A percentile compares a stretch with the other conserved stretches of the same genome.
These are phyloP conservation scores for Aspergillus sp. DNA, from an alignment of 2,329 filamentous ascomycete genomes.

Conservation along the genomic window DNA sequence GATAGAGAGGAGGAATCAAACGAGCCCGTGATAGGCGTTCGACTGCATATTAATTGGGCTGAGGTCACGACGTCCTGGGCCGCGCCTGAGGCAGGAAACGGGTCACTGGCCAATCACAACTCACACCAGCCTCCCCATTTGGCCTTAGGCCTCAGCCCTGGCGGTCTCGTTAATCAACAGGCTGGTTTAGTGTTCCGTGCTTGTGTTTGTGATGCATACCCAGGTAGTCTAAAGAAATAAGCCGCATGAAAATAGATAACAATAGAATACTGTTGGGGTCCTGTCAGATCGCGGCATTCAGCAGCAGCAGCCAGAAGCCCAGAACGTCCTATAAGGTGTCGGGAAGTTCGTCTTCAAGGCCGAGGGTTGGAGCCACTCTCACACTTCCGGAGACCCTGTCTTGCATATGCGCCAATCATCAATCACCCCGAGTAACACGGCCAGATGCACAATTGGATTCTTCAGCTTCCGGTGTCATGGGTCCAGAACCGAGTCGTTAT, in stretches of 20 bases:
- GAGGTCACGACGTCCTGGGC: conserved; percentile 4
- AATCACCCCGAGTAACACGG: neutral
- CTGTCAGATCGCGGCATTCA: neutral
- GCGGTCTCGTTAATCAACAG: neutral
- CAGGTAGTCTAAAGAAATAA: neutral
- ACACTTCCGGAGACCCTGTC: neutral
- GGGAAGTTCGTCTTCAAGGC: neutral
- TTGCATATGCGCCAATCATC: conserved; percentile 5
- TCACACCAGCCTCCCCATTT: conserved; percentile 17
- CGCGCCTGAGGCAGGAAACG: conserved; percentile 14
- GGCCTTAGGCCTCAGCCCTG: conserved; percentile 1
- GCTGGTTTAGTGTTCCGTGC: neutral
- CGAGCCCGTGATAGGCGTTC: conserved; percentile 6
- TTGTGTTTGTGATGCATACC: neutral
- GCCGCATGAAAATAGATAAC: neutral
- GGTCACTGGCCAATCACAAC: conserved; percentile 13
- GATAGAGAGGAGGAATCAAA: conserved; percentile 1
- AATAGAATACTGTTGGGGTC: neutral
- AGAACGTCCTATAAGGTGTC: no score
- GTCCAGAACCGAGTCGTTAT: neutral
- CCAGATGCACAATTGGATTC: neutral
- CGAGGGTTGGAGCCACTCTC: neutral
- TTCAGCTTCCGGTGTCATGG: neutral
- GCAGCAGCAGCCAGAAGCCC: neutral
- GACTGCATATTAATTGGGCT: conserved; percentile 10